A percentile compares a stretch with the other conserved stretches of the same genome.
These are phyloP conservation scores for Pachysandra terminalis DNA, from an alignment of 164 flowering plant species.

Conservation along the genomic window DNA sequence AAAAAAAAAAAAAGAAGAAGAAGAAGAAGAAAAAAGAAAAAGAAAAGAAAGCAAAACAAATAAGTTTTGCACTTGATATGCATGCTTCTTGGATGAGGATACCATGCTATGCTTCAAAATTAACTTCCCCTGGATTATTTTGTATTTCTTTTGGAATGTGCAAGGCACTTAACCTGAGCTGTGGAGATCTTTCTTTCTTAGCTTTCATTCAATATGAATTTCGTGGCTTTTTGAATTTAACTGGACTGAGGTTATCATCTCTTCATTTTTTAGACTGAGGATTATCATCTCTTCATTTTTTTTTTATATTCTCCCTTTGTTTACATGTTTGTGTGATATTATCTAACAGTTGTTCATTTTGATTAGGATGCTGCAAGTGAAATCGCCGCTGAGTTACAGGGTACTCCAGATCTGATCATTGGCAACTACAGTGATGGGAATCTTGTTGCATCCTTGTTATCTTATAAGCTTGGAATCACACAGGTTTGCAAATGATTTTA, in stretches of 20 bases:
- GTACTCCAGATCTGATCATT: constrained; percentile 82
- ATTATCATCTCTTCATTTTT: not conserved
- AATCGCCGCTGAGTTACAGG: constrained; percentile 81
- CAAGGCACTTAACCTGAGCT: not conserved
- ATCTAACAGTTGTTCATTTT: no score
- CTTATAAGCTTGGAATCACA: constrained; percentile 83
- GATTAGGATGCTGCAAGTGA: constrained; percentile 78
- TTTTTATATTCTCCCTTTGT: not conserved
- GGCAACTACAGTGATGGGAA: constrained; percentile 99
- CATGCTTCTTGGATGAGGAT: not conserved
- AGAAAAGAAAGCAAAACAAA: no score
- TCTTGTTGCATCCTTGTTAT: constrained; percentile 86
- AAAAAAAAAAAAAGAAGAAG: no score
- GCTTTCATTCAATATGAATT: no score
- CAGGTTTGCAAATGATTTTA: constrained; percentile 46
- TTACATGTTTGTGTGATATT: not conserved
- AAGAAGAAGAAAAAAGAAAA: no score
- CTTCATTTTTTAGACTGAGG: no score
- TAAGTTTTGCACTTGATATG: no score
- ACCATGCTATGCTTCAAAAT: not conserved
- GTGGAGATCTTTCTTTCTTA: not conserved
- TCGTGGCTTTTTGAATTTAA: not conserved
- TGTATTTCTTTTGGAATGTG: not conserved
- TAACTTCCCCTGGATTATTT: not conserved
- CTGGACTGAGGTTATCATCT: not conserved